Evolutionary conservation across 1,284 basidiomycete genomes (phyloP).

Genomic region (Cryptococcus jaspeensis): DNA sequence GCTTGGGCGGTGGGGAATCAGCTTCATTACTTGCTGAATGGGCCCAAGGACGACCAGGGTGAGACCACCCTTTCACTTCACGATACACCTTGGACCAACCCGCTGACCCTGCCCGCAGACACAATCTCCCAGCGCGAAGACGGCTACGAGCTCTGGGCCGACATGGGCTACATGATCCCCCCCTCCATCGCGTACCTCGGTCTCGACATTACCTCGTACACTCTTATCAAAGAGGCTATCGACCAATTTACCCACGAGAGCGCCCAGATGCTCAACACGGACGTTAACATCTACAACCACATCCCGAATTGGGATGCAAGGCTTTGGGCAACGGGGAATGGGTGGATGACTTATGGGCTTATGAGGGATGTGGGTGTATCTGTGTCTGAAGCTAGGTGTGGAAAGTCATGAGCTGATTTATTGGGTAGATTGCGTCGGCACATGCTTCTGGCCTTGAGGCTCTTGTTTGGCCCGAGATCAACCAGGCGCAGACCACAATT

Average conservation of each 20-base stretch:
- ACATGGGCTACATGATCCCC: conserved; percentile 63
- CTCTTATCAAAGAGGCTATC: conserved; percentile 54
- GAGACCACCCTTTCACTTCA: conserved; percentile 1
- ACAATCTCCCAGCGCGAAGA: conserved; percentile 34
- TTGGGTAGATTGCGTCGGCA: conserved; percentile 19
- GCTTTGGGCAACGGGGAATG: conserved; percentile 59
- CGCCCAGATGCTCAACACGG: conserved; percentile 52
- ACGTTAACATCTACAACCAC: conserved; percentile 53
- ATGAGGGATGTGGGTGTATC: conserved; percentile 22
- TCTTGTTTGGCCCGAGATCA: conserved; percentile 42
- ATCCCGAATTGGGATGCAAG: conserved; percentile 57
- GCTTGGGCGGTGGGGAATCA: conserved; percentile 41
- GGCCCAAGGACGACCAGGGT: conserved; percentile 19
- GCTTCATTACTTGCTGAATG: conserved; percentile 22
- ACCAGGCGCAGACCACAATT: conserved; percentile 57
- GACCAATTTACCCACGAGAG: conserved; percentile 57
- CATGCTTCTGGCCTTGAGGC: conserved; percentile 7
- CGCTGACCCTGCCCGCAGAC: conserved; percentile 6
- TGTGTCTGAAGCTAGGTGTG: neutral
- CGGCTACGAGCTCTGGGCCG: conserved; percentile 55
- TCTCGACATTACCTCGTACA: conserved; percentile 52
- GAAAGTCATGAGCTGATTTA: neutral
- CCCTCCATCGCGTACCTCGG: conserved; percentile 62
- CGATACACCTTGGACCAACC: too few species aligned
- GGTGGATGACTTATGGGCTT: conserved; percentile 34